Evolutionary conservation across 2,329 filamentous ascomycete genomes (phyloP).

Genomic region (Aureobasidium lini): DNA sequence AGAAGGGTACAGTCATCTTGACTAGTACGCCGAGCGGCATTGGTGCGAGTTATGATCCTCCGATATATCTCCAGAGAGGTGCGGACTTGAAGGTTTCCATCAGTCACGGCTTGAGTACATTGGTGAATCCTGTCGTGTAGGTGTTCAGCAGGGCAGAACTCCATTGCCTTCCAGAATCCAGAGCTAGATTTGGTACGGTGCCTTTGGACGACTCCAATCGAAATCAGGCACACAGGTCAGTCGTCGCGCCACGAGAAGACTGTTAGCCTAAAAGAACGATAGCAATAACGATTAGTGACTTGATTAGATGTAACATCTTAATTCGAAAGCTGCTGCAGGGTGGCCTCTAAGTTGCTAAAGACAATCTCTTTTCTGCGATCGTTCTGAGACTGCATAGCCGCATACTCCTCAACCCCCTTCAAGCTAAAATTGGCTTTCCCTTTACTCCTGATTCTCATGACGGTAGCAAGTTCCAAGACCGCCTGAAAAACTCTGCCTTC

Average conservation of each 20-base stretch:
- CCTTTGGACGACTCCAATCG: too few species aligned
- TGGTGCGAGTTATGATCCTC: not conserved
- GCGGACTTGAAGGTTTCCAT: not conserved
- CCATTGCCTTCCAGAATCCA: too few species aligned
- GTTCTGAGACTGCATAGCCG: not conserved
- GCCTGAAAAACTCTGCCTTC: not conserved
- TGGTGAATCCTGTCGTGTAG: not conserved
- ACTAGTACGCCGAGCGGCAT: slow-evolving; percentile 41
- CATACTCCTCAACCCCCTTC: not conserved
- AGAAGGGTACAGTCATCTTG: slow-evolving; percentile 44
- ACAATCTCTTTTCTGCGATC: too few species aligned
- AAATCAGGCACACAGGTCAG: too few species aligned
- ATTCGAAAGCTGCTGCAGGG: too few species aligned
- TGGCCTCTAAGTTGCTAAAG: too few species aligned
- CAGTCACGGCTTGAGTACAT: not conserved
- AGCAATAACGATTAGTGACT: too few species aligned
- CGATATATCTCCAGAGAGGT: not conserved
- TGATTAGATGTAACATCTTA: too few species aligned
- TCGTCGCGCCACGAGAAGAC: too few species aligned
- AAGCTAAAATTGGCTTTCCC: not conserved
- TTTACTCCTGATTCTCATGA: not conserved
- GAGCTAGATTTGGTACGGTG: too few species aligned
- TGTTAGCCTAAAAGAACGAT: too few species aligned
- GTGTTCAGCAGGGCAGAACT: too few species aligned
- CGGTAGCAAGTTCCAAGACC: not conserved